Evolutionary conservation across 2,329 filamentous ascomycete species (phyloP).

Genomic region (Penicillium sp.): DNA sequence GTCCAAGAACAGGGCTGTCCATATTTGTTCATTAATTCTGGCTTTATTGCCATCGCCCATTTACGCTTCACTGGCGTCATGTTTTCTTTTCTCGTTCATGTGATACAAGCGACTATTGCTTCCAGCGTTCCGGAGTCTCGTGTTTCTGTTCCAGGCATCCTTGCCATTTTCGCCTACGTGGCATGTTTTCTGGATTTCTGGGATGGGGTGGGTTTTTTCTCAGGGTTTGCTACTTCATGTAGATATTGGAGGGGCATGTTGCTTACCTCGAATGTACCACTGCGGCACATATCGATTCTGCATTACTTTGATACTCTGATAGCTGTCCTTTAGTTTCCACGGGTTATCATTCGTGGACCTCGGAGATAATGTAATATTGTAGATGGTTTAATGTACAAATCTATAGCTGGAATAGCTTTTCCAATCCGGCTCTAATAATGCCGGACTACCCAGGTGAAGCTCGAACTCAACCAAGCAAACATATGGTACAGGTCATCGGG

Average conservation of each 20-base stretch:
- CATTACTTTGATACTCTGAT: not conserved
- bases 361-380: not conserved
- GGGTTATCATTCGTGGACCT: not conserved
- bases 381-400: not conserved
- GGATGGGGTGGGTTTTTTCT: not conserved
- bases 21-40: not conserved
- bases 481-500: not conserved
- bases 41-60: not conserved
- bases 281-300: not conserved
- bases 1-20: not conserved
- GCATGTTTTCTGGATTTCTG: not conserved
- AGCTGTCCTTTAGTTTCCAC: not conserved
- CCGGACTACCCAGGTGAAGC: not conserved
- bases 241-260: not conserved
- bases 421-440: not conserved
- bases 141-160: not conserved
- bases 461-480: not conserved
- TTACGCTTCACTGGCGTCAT: constrained; percentile 1
- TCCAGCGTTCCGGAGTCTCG: not conserved
- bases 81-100: not conserved
- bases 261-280: not conserved
- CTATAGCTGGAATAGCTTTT: not conserved
- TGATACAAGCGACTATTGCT: not conserved
- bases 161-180: not conserved
- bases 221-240: not conserved